Conservation (phyloP, 345 rosid species). For the Hirschfeldia incana region DNA sequence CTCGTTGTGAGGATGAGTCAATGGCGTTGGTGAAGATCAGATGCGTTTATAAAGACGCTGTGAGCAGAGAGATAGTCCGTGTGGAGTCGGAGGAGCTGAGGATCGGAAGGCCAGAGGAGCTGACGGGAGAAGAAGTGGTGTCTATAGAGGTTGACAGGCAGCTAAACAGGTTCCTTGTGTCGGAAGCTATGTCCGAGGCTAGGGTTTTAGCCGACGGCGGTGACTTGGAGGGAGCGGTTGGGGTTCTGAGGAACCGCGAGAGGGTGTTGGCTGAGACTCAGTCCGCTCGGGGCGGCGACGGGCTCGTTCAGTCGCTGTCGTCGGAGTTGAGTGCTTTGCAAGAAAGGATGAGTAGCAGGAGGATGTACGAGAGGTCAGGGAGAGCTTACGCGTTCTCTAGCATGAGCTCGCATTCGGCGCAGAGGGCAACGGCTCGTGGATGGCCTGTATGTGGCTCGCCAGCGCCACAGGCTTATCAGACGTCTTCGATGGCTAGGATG, state of each 20-base stretch:
- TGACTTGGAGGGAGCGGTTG: constrained; percentile 60
- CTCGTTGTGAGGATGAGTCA: constrained; percentile 41
- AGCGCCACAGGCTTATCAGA: background rate
- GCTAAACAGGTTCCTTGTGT: constrained; percentile 72
- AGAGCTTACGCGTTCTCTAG: constrained; percentile 35
- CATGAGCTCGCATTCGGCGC: constrained; percentile 39
- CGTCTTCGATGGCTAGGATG: background rate
- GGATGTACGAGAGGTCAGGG: constrained; percentile 34
- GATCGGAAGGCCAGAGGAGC: constrained; percentile 49
- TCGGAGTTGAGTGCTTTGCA: constrained; percentile 34
- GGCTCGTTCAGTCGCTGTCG: constrained; percentile 25
- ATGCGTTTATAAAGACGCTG: constrained; percentile 64
- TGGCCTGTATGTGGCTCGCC: background rate
- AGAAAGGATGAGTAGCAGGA: constrained; percentile 36
- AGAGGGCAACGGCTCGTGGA: constrained; percentile 41
- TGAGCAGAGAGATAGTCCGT: constrained; percentile 48
- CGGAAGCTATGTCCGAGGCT: constrained; percentile 78
- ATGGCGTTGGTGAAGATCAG: constrained; percentile 66
- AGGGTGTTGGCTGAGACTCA: constrained; percentile 22
- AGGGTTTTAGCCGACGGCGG: constrained; percentile 73
- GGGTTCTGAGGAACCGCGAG: constrained; percentile 32
- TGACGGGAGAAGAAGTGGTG: constrained; percentile 49
- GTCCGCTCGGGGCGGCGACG: constrained; percentile 26
- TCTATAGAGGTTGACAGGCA: constrained; percentile 90
- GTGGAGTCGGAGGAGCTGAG: constrained; percentile 53